Percentiles rank a stretch among this genome's conserved stretches.
These are phyloP conservation scores for Boeremia lycopersici DNA, from an alignment of 2,329 filamentous ascomycete species.

Conservation along the genomic window DNA sequence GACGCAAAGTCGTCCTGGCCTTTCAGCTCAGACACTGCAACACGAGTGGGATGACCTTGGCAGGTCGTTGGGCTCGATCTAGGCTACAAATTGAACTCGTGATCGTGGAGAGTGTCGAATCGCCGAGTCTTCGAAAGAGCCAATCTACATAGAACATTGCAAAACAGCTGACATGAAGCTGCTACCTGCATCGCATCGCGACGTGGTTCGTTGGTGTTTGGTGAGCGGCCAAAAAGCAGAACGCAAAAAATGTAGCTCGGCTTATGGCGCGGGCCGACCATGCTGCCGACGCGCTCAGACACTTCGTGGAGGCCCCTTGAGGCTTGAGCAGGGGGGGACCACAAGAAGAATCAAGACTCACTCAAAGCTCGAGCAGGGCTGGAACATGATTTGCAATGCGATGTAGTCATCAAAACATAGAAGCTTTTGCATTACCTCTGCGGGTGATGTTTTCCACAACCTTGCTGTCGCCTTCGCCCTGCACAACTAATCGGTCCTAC, in stretches of 20 bases:
- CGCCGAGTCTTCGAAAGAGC: conserved; percentile 95
- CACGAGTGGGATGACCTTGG: conserved; percentile 92
- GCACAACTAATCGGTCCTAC: conserved; percentile 18
- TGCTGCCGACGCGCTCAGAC: neutral
- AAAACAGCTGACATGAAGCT: conserved; percentile 15
- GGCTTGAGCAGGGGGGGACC: no score
- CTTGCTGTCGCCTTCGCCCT: conserved; percentile 8
- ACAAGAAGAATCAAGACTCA: no score
- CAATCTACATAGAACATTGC: conserved; percentile 44
- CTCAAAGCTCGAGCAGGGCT: no score
- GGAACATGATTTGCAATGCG: no score
- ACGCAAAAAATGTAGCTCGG: conserved; percentile 13
- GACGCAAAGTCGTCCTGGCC: conserved; percentile 86
- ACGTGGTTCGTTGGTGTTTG: conserved; percentile 3
- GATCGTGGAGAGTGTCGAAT: conserved; percentile 70
- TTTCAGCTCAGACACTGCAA: conserved; percentile 77
- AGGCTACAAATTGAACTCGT: conserved; percentile 88
- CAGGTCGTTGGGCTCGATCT: conserved; percentile 77
- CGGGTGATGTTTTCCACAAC: neutral
- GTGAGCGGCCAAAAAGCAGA: conserved; percentile 1
- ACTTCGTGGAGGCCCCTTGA: no score
- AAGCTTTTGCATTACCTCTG: neutral
- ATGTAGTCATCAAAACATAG: no score
- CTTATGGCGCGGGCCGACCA: conserved; percentile 11
- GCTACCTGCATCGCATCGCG: neutral